Conservation (phyloP, 768 basidiomycete species). For the Exidia glandulosa region DNA sequence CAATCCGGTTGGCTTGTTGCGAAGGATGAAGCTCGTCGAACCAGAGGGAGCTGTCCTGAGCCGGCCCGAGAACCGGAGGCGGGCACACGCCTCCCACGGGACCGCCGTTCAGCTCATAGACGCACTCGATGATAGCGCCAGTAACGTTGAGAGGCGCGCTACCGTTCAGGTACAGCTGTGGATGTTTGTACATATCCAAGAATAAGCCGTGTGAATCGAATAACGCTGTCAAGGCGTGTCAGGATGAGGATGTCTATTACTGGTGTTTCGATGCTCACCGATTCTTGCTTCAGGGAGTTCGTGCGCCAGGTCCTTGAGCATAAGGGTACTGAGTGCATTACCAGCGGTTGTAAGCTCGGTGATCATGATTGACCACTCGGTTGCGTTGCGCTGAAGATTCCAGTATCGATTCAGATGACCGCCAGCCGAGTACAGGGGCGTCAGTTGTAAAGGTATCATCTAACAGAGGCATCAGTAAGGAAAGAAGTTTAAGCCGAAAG, state of each 20-base stretch:
- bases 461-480: conserved; percentile 12
- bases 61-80: conserved; percentile 27
- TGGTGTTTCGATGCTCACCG: conserved; percentile 25
- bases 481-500: conserved; percentile 7
- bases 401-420: conserved; percentile 42
- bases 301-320: conserved; percentile 37
- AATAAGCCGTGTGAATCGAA: conserved; percentile 56
- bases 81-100: conserved; percentile 12
- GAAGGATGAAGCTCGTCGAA: conserved; percentile 52
- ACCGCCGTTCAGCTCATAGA: conserved; percentile 26
- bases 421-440: conserved; percentile 34
- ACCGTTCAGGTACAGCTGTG: conserved; percentile 46
- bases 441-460: conserved; percentile 47
- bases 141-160: conserved; percentile 52
- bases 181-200: conserved; percentile 43
- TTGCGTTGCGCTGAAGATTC: conserved; percentile 39
- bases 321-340: conserved; percentile 39
- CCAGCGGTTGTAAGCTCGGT: conserved; percentile 39
- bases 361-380: conserved; percentile 45
- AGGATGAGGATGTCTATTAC: not conserved
- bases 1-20: conserved; percentile 43
- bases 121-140: conserved; percentile 38
- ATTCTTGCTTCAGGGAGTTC: conserved; percentile 43
- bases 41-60: conserved; percentile 51
- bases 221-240: conserved; percentile 24